Evolutionary conservation across 768 basidiomycete species (phyloP).

Genomic region (Pleurotus tuoliensis): DNA sequence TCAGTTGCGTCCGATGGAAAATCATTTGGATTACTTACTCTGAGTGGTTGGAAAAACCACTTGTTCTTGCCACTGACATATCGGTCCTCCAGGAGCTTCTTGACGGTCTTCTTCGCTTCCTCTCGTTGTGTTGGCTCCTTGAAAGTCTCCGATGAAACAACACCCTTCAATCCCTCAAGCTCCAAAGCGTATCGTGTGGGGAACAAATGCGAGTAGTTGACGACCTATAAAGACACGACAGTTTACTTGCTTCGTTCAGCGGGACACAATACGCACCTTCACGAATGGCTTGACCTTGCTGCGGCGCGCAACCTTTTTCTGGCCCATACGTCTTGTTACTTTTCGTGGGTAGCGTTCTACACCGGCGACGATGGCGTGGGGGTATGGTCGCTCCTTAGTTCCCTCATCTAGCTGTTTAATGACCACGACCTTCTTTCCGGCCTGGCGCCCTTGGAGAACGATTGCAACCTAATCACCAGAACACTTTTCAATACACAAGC

Average conservation of each 20-base stretch:
- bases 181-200: conserved; percentile 98
- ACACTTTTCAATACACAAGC: conserved; percentile 3
- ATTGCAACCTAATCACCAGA: conserved; percentile 72
- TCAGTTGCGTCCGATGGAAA: conserved; percentile 8
- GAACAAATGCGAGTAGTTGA: conserved; percentile 99
- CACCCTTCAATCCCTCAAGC: conserved; percentile 89
- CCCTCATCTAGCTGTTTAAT: conserved; percentile 98
- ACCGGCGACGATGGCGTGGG: conserved; percentile 97
- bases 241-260: background rate
- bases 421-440: conserved; percentile 98
- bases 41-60: conserved; percentile 92
- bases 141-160: conserved; percentile 85
- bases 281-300: conserved; percentile 99
- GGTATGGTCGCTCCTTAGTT: conserved; percentile 93
- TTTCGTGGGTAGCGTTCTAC: conserved; percentile 98
- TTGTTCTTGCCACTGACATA: conserved; percentile 94
- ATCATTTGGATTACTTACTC: conserved; percentile 42
- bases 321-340: conserved; percentile 96
- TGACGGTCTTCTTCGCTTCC: conserved; percentile 92
- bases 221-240: conserved; percentile 42
- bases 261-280: conserved; percentile 61
- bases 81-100: conserved; percentile 94
- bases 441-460: conserved; percentile 98
- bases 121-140: conserved; percentile 96
- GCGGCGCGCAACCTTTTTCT: conserved; percentile 88